Evolutionary conservation across 495 filamentous ascomycete species (phyloP), one percentile per base, ranked within the genome.

Genomic region (Patellaria atrata): DNA sequence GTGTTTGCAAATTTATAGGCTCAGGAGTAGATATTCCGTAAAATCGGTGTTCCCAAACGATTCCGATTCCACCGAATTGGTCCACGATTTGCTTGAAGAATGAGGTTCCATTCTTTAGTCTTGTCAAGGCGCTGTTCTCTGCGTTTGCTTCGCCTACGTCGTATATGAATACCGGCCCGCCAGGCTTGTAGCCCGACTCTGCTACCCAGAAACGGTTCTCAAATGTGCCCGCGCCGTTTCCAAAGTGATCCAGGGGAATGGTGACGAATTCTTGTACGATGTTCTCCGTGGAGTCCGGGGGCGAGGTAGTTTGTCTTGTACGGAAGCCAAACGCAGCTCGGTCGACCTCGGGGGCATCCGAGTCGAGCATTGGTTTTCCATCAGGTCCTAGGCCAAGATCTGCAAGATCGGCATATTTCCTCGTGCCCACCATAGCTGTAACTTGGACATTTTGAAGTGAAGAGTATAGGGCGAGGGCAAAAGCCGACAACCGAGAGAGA

Each of bases 31-130:
- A 71, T 3, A 64, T 51, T 30, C 69, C 69, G 35, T 71, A 52
- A 22, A 17, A 73, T 61, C 70, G 51, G 40, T 74, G 70, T 43
- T 74, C 70, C 70, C 70, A 74, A 1, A 64, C 50, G 22, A 74
- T 68, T 1, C 67, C 70, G 21, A 74, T 55, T 0, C 59, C 70
- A 9, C 56, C 50, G 31, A 69, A 64, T 20, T 66, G 55, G 25
- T 59, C 35, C 14, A 73, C 47, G 24, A 67, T 39, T 20, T 55
- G 37, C 10, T 45, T 50, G 29, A 71, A 63, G 36, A 65, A 62
- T 1, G 57, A 58, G n/a, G 41, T 35, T 1, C 46, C 42, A 21
- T 60, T 61, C 16, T 52, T 56, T 28, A 73, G 30, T 37, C 48
- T 26, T 33, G 40, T 43, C 40, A 47, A 19, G 17, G 46, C 35